Evolutionary conservation across 2,329 filamentous ascomycete species (phyloP).

Genomic region (Aphanoascus verrucosus): DNA sequence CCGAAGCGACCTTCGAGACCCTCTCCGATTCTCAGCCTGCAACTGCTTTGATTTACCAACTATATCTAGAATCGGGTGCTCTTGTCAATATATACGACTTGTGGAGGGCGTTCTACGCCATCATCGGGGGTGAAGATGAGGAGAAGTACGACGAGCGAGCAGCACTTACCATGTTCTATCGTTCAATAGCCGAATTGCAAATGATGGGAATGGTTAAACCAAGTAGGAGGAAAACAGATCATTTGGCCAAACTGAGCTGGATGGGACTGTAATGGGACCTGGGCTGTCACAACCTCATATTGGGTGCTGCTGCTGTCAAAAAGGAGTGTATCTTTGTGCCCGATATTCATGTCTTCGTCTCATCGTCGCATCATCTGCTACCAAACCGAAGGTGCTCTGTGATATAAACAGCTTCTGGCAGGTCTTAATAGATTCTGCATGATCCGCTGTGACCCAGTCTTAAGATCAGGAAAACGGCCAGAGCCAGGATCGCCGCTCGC

Average conservation of each 20-base stretch:
- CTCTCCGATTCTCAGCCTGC: conserved; percentile 46
- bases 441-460: neutral
- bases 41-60: conserved; percentile 50
- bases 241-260: conserved; percentile 73
- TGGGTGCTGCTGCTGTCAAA: no score
- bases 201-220: conserved; percentile 77
- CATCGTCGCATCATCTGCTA: neutral
- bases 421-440: neutral
- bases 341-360: neutral
- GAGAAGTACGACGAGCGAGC: conserved; percentile 26
- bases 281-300: neutral
- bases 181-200: conserved; percentile 71
- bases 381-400: neutral
- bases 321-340: neutral
- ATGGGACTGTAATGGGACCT: conserved; percentile 45
- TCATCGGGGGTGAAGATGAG: conserved; percentile 33
- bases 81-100: conserved; percentile 52
- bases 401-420: neutral
- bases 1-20: conserved; percentile 22
- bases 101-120: conserved; percentile 50
- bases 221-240: conserved; percentile 85
- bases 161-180: conserved; percentile 66
- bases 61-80: conserved; percentile 53
- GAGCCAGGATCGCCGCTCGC: neutral
- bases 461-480: neutral